Evolutionary conservation across 2,329 filamentous ascomycete species (phyloP).

Genomic region (Intubia oerlemansii): DNA sequence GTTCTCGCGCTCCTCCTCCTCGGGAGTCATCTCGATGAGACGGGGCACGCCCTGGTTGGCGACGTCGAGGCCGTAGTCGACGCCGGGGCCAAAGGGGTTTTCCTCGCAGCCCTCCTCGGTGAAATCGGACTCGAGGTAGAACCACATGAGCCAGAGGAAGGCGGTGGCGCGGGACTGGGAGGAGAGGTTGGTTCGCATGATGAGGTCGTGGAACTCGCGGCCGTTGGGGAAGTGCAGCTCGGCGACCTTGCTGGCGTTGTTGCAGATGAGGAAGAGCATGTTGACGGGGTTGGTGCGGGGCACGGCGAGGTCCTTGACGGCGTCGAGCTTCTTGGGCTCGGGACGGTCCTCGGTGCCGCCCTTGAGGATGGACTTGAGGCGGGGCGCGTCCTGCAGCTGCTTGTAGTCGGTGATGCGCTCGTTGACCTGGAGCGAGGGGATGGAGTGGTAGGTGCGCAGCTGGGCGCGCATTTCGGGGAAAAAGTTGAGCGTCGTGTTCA

Average conservation of each 20-base stretch:
- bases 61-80: conserved; percentile 42
- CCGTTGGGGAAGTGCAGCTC: conserved; percentile 75
- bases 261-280: conserved; percentile 82
- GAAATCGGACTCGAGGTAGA: conserved; percentile 92
- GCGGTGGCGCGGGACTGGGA: conserved; percentile 68
- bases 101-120: conserved; percentile 67
- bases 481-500: conserved; percentile 98
- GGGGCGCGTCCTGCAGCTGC: conserved; percentile 86
- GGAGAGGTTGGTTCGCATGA: conserved; percentile 72
- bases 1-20: conserved; percentile 48
- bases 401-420: conserved; percentile 95
- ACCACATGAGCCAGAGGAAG: conserved; percentile 98
- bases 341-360: conserved; percentile 78
- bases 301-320: conserved; percentile 46
- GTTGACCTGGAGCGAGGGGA: conserved; percentile 83
- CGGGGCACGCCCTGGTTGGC: conserved; percentile 49
- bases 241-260: conserved; percentile 76
- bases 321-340: conserved; percentile 66
- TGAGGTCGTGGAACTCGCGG: conserved; percentile 85
- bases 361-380: conserved; percentile 92
- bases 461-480: conserved; percentile 99
- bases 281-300: conserved; percentile 90
- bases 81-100: conserved; percentile 69
- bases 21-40: conserved; percentile 41
- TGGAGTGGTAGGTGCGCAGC: conserved; percentile 90